phyloP scores from a whole-genome alignment of 352 stramenopile genomes.

The Peronospora belbahrii region DNA sequence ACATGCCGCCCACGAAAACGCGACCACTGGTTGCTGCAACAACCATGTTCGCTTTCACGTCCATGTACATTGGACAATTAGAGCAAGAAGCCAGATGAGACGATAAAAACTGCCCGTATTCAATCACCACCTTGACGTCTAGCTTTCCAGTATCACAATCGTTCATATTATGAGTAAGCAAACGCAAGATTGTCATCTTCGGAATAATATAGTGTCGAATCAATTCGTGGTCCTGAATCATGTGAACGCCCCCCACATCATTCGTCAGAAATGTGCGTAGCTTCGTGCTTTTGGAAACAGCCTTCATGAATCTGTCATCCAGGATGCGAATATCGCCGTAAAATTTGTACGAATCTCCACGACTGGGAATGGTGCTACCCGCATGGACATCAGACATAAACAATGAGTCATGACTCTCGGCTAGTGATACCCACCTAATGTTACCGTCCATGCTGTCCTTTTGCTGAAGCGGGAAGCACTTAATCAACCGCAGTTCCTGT shows the following conservation, averaged over 20 bases:
- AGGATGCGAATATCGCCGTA: slow-evolving; percentile 39
- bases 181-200: slow-evolving; percentile 22
- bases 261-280: slow-evolving; percentile 44
- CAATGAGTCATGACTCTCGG: slow-evolving; percentile 30
- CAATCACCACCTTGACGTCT: slow-evolving; percentile 9
- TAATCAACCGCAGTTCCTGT: slow-evolving; percentile 62
- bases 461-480: slow-evolving; percentile 57
- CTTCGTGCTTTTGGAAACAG: slow-evolving; percentile 20
- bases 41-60: slow-evolving; percentile 25
- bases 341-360: slow-evolving; percentile 22
- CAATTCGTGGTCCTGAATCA: slow-evolving; percentile 64
- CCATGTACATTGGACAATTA: slow-evolving; percentile 20
- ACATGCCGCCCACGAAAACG: slow-evolving; percentile 6
- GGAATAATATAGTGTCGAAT: slow-evolving; percentile 57
- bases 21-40: slow-evolving; percentile 21
- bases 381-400: slow-evolving; percentile 13
- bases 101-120: slow-evolving; percentile 32
- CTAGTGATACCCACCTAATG: slow-evolving; percentile 38
- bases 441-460: slow-evolving; percentile 1
- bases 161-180: not conserved
- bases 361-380: not conserved
- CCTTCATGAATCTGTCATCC: slow-evolving; percentile 29
- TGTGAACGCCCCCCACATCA: slow-evolving; percentile 50
- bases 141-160: not conserved
- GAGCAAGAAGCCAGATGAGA: slow-evolving; percentile 26